These are phyloP conservation scores for Extremus antarcticus DNA, from an alignment of 495 filamentous ascomycete genomes.

Conservation along the genomic window DNA sequence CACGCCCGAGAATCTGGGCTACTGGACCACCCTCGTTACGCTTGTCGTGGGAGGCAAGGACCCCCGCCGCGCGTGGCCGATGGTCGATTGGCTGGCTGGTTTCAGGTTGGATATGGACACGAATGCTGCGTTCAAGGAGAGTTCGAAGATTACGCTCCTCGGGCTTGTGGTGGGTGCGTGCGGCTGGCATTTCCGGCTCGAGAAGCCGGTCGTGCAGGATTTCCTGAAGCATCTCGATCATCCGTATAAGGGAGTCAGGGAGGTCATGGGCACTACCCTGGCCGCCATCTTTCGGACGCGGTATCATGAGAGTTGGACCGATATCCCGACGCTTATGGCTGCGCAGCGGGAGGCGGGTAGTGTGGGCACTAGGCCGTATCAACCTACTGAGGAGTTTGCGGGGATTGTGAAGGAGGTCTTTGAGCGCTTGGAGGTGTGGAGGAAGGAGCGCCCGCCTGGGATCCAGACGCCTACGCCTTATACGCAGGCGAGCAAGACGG, in stretches of 20 bases:
- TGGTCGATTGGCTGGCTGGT: constrained; percentile 70
- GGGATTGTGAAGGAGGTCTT: constrained; percentile 68
- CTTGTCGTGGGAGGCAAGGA: constrained; percentile 75
- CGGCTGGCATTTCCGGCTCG: constrained; percentile 93
- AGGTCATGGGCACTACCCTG: constrained; percentile 84
- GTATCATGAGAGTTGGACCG: constrained; percentile 83
- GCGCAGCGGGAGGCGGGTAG: constrained; percentile 68
- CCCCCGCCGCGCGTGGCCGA: constrained; percentile 72
- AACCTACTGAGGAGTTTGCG: constrained; percentile 62
- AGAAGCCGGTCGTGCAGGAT: constrained; percentile 78
- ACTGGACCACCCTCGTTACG: constrained; percentile 91
- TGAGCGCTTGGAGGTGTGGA: constrained; percentile 72
- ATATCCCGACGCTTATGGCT: constrained; percentile 62
- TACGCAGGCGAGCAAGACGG: constrained; percentile 91
- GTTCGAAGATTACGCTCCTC: constrained; percentile 85
- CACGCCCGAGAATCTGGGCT: constrained; percentile 84
- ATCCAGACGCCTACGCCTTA: constrained; percentile 91
- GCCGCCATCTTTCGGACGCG: constrained; percentile 77
- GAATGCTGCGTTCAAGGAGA: constrained; percentile 98
- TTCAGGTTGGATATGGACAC: constrained; percentile 90
- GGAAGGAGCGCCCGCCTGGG: constrained; percentile 70
- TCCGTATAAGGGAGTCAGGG: constrained; percentile 92
- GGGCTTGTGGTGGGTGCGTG: constrained; percentile 77
- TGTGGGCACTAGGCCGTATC: constrained; percentile 75
- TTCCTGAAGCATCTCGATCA: constrained; percentile 90